These are phyloP conservation scores for Metschnikowia matae DNA, from an alignment of 805 yeast species.

Conservation along the genomic window DNA sequence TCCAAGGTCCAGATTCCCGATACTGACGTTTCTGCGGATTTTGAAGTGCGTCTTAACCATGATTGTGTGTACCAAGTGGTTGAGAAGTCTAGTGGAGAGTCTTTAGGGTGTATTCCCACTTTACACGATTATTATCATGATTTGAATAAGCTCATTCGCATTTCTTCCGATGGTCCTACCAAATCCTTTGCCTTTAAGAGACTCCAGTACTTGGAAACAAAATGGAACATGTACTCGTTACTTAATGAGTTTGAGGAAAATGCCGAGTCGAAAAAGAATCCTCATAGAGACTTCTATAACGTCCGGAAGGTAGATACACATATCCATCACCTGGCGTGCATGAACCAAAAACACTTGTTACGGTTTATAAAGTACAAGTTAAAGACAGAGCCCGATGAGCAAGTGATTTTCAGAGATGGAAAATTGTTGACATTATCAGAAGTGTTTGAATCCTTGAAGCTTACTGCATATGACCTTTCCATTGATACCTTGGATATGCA, in stretches of 20 bases:
- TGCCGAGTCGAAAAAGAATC: conserved; percentile 83
- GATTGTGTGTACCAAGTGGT: conserved; percentile 71
- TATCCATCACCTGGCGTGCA: conserved; percentile 98
- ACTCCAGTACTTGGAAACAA: conserved; percentile 89
- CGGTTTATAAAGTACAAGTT: conserved; percentile 93
- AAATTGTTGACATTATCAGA: conserved; percentile 78
- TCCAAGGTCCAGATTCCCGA: conserved; percentile 53
- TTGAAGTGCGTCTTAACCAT: conserved; percentile 45
- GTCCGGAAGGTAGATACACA: conserved; percentile 97
- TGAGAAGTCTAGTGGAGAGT: conserved; percentile 29
- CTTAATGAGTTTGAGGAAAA: conserved; percentile 92
- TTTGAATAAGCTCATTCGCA: conserved; percentile 63
- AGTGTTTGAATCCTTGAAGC: conserved; percentile 85
- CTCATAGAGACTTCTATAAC: conserved; percentile 96
- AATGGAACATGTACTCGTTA: conserved; percentile 87
- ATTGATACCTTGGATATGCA: conserved; percentile 99
- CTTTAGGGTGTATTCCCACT: conserved; percentile 66
- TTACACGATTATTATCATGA: conserved; percentile 83
- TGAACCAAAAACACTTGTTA: conserved; percentile 95
- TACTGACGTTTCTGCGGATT: conserved; percentile 26
- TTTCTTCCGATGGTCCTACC: conserved; percentile 92
- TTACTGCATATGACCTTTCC: conserved; percentile 91
- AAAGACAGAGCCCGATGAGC: conserved; percentile 80
- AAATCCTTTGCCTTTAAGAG: conserved; percentile 95
- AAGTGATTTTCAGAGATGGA: conserved; percentile 91